phyloP scores from a whole-genome alignment of 2,329 filamentous ascomycete species.

The Aspergillus pseudoterreus region DNA sequence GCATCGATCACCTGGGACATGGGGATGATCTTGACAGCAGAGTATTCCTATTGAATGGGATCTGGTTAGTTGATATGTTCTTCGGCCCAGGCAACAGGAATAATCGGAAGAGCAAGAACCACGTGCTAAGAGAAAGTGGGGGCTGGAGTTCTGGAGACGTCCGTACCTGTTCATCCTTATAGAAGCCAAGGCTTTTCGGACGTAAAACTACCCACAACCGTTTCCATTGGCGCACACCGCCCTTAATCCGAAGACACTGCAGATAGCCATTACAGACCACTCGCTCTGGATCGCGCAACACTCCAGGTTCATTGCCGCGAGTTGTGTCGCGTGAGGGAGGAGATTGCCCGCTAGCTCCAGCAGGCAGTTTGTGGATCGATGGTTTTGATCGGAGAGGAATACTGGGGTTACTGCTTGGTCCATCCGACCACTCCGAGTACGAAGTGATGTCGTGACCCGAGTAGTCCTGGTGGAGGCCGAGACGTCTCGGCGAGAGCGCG shows the following conservation, averaged over 20 bases:
- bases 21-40: slow-evolving; percentile 75
- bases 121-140: background rate
- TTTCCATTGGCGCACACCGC: slow-evolving; percentile 87
- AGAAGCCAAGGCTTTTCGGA: slow-evolving; percentile 77
- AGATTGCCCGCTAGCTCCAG: slow-evolving; percentile 30
- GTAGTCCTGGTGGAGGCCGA: slow-evolving; percentile 49
- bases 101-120: background rate
- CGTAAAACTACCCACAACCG: slow-evolving; percentile 89
- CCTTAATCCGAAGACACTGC: slow-evolving; percentile 74
- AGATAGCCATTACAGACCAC: slow-evolving; percentile 94
- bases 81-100: background rate
- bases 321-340: slow-evolving; percentile 53
- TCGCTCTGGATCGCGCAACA: slow-evolving; percentile 69
- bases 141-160: background rate
- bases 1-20: slow-evolving; percentile 79
- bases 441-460: slow-evolving; percentile 68
- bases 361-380: slow-evolving; percentile 27
- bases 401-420: slow-evolving; percentile 24
- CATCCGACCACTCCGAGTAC: slow-evolving; percentile 82
- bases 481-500: slow-evolving; percentile 24
- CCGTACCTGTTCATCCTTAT: slow-evolving; percentile 71
- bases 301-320: slow-evolving; percentile 56
- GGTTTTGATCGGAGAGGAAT: slow-evolving; percentile 23
- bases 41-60: slow-evolving; percentile 64
- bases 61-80: background rate